These are phyloP conservation scores for Daldinia sp. DNA, from an alignment of 2,329 filamentous ascomycete species.

Conservation along the genomic window DNA sequence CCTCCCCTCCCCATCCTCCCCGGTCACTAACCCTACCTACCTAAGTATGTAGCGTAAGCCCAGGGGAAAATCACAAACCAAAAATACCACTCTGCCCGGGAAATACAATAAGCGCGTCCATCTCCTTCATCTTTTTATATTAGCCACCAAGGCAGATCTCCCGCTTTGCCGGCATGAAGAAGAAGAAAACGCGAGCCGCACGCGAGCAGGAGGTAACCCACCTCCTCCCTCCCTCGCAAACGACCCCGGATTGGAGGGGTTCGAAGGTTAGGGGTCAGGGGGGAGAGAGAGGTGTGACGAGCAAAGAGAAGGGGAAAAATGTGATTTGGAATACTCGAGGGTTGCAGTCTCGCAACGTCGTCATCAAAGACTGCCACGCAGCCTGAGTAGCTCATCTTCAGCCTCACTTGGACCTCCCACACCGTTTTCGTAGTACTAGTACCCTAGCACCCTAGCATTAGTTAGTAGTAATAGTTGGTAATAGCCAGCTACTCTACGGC, in stretches of 20 bases:
- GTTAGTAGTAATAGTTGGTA: too few species aligned
- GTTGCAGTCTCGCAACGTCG: not conserved
- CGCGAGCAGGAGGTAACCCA: too few species aligned
- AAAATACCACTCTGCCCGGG: constrained; percentile 11
- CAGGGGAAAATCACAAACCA: not conserved
- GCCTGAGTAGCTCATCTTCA: not conserved
- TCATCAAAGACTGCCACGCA: not conserved
- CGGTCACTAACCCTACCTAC: too few species aligned
- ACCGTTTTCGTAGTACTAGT: not conserved
- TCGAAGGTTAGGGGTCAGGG: not conserved
- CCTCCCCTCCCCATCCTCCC: too few species aligned
- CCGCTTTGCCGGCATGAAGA: constrained; percentile 19
- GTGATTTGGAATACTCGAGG: not conserved
- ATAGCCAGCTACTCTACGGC: too few species aligned
- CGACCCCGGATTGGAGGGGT: not conserved
- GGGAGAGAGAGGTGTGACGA: not conserved
- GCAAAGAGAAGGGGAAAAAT: not conserved
- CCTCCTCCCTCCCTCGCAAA: too few species aligned
- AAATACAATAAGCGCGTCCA: not conserved
- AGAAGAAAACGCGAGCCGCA: constrained; percentile 16
- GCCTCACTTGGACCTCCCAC: not conserved
- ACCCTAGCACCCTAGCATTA: too few species aligned
- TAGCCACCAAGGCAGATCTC: constrained; percentile 34
- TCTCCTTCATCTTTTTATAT: constrained; percentile 23
- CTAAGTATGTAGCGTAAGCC: too few species aligned